Conservation (phyloP, 2,329 filamentous ascomycete species). For the Cercospora canescens region DNA sequence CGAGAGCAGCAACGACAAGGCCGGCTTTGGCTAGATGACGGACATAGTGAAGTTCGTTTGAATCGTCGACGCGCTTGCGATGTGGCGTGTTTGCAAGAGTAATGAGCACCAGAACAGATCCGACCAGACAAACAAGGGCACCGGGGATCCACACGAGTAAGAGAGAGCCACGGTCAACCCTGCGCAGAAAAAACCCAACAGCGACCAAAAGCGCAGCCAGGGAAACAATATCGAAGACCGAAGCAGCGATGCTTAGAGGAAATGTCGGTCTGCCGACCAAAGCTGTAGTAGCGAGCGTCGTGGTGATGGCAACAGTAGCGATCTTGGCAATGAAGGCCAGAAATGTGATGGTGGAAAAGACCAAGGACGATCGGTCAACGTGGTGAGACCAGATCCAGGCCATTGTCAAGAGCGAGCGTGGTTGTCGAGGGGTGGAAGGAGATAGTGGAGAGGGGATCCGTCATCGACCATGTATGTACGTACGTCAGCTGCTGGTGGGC, state of each 20-base stretch:
- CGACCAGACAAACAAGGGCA: slow-evolving; percentile 13
- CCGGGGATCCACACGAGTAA: slow-evolving; percentile 19
- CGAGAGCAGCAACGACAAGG: slow-evolving; percentile 30
- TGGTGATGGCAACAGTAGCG: slow-evolving; percentile 22
- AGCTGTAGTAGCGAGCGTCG: slow-evolving; percentile 21
- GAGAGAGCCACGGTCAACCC: slow-evolving; percentile 13
- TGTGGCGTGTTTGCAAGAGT: slow-evolving; percentile 12
- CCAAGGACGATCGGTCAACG: slow-evolving; percentile 21
- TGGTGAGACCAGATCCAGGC: slow-evolving; percentile 14
- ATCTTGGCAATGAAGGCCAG: slow-evolving; percentile 24
- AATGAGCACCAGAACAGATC: slow-evolving; percentile 18
- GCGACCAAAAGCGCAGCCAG: slow-evolving; percentile 21
- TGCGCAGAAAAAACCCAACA: slow-evolving; percentile 19
- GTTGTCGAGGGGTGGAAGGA: slow-evolving; percentile 2
- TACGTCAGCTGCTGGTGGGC: slow-evolving; percentile 1
- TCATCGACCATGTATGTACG: slow-evolving; percentile 7
- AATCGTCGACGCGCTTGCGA: not conserved
- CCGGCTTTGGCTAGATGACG: slow-evolving; percentile 26
- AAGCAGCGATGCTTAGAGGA: slow-evolving; percentile 23
- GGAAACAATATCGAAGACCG: slow-evolving; percentile 25
- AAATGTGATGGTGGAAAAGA: slow-evolving; percentile 16
- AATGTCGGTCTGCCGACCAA: slow-evolving; percentile 11
- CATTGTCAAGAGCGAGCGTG: slow-evolving; percentile 14
- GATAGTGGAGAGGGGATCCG: slow-evolving; percentile 2
- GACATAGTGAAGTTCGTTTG: not conserved